Percentiles rank a stretch among this genome's conserved stretches.
phyloP scores from a whole-genome alignment of 2,329 filamentous ascomycete genomes.

The Diaporthe longicolla region DNA sequence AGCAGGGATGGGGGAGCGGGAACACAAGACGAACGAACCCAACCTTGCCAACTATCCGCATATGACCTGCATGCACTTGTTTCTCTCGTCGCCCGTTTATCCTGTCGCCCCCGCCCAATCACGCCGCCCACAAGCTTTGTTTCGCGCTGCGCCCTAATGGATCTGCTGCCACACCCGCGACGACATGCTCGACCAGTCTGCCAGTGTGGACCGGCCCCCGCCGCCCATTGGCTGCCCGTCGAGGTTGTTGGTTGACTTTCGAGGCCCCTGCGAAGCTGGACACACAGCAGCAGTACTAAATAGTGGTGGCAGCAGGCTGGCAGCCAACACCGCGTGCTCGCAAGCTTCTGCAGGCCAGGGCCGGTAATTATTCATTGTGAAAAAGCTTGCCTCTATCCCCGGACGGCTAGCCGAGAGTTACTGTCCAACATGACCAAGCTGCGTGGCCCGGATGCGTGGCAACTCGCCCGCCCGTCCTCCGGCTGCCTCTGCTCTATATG shows the following conservation, averaged over 20 bases:
- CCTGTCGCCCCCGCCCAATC: constrained; percentile 5
- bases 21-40: constrained; percentile 27
- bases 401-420: neutral
- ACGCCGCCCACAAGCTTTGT: constrained; percentile 42
- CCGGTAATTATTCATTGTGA: constrained; percentile 11
- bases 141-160: constrained; percentile 30
- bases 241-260: neutral
- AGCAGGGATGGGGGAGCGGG: neutral
- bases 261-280: constrained; percentile 9
- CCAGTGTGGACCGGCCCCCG: neutral
- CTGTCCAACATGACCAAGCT: neutral
- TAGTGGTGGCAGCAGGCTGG: neutral
- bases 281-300: neutral
- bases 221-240: neutral
- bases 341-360: constrained; percentile 1
- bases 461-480: neutral
- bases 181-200: neutral
- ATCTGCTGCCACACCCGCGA: constrained; percentile 27
- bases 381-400: constrained; percentile 11
- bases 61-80: constrained; percentile 37
- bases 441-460: constrained; percentile 1
- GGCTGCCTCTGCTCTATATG: constrained; percentile 30
- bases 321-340: constrained; percentile 2
- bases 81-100: neutral
- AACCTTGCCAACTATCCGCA: too few species aligned